phyloP scores from a whole-genome alignment of 2,329 filamentous ascomycete genomes.

The Chrysoporthe deuterocubensis region DNA sequence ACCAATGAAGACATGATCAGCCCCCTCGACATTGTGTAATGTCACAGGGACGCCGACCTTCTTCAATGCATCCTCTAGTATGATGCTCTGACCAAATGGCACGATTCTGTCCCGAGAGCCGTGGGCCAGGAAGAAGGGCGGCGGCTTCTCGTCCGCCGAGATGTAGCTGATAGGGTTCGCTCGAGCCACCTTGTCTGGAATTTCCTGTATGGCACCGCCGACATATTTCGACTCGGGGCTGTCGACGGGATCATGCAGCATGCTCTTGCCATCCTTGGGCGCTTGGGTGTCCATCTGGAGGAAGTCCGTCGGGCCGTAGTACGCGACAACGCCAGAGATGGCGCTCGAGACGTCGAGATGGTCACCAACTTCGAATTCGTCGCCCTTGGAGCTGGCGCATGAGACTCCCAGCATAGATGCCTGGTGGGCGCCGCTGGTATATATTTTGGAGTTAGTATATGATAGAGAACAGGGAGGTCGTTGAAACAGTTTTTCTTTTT shows the following conservation, averaged over 20 bases:
- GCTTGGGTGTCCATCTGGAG: slow-evolving; percentile 25
- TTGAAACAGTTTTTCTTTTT: background rate
- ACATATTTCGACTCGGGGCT: slow-evolving; percentile 26
- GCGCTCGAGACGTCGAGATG: slow-evolving; percentile 24
- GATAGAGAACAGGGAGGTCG: background rate
- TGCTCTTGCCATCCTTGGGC: slow-evolving; percentile 12
- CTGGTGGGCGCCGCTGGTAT: slow-evolving; percentile 21
- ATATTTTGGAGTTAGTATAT: background rate
- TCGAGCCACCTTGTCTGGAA: slow-evolving; percentile 21
- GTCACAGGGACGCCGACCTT: slow-evolving; percentile 9
- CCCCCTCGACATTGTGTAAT: slow-evolving; percentile 11
- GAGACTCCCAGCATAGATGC: slow-evolving; percentile 23
- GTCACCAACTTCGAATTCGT: slow-evolving; percentile 26
- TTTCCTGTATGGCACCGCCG: slow-evolving; percentile 19
- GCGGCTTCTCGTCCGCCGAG: slow-evolving; percentile 15
- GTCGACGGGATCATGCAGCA: slow-evolving; percentile 17
- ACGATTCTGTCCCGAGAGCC: slow-evolving; percentile 23
- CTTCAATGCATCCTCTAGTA: slow-evolving; percentile 22
- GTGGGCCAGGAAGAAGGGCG: slow-evolving; percentile 26
- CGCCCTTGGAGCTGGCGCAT: slow-evolving; percentile 14
- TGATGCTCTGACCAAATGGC: slow-evolving; percentile 21
- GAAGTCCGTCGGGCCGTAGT: slow-evolving; percentile 26
- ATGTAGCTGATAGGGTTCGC: slow-evolving; percentile 27
- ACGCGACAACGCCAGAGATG: slow-evolving; percentile 25
- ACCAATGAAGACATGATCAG: slow-evolving; percentile 25